These are phyloP conservation scores for Gentiana dahurica DNA, from an alignment of 257 asterid species.

Conservation along the genomic window DNA sequence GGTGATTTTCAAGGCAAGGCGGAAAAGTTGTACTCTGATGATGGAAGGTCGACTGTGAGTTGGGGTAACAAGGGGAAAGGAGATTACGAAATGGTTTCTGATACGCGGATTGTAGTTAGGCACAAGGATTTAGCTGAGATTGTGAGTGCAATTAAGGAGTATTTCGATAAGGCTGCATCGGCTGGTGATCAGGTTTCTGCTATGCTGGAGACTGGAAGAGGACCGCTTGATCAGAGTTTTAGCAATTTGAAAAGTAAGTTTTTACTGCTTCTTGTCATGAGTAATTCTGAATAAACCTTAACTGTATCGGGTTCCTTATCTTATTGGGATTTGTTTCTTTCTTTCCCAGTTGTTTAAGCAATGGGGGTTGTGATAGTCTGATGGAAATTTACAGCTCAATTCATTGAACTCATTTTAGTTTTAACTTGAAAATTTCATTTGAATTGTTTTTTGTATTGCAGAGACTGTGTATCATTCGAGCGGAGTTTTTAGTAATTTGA, in stretches of 20 bases:
- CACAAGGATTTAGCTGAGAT: slow-evolving; percentile 87
- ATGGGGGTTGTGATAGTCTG: not conserved
- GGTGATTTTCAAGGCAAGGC: slow-evolving; percentile 33
- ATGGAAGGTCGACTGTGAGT: slow-evolving; percentile 53
- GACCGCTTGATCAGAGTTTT: slow-evolving; percentile 85
- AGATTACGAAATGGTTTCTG: slow-evolving; percentile 37
- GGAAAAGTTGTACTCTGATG: slow-evolving; percentile 49
- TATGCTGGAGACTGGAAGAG: slow-evolving; percentile 87
- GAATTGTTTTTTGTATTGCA: slow-evolving; percentile 22
- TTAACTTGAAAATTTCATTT: not conserved
- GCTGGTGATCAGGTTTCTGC: slow-evolving; percentile 89
- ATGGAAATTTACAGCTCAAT: not conserved
- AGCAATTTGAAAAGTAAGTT: slow-evolving; percentile 75
- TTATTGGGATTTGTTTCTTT: not conserved
- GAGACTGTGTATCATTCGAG: slow-evolving; percentile 96
- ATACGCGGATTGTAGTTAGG: slow-evolving; percentile 68
- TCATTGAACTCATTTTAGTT: not conserved
- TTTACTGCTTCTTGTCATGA: not conserved
- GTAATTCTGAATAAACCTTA: not conserved
- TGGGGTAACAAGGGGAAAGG: slow-evolving; percentile 58
- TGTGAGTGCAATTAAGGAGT: slow-evolving; percentile 70
- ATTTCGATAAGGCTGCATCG: slow-evolving; percentile 79
- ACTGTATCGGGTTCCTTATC: not conserved
- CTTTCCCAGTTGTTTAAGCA: too few relatives aligned
- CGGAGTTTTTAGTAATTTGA: slow-evolving; percentile 85